Percentiles rank a stretch among this genome's conserved stretches.
phyloP scores from a whole-genome alignment of 495 filamentous ascomycete genomes.

The Neurospora pannonica region DNA sequence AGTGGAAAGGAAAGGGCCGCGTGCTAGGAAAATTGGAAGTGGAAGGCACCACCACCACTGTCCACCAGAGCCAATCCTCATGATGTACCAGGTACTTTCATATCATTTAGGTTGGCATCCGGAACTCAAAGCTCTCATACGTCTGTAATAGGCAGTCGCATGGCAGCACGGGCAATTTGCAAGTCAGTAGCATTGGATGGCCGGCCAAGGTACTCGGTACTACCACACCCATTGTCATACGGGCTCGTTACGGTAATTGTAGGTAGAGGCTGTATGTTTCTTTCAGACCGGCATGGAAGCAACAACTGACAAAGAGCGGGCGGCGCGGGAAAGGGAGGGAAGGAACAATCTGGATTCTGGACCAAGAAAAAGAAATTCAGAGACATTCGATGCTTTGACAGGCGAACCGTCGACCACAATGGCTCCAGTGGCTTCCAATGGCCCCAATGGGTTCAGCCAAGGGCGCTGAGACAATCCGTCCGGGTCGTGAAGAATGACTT shows the following conservation, averaged over 20 bases:
- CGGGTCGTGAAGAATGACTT: neutral
- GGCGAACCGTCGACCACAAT: neutral
- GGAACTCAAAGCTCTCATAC: neutral
- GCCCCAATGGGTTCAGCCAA: neutral
- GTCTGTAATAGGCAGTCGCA: neutral
- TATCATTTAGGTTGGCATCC: neutral
- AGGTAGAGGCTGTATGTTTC: neutral
- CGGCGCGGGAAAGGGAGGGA: neutral
- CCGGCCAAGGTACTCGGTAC: neutral
- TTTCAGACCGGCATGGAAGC: neutral
- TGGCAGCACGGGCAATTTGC: neutral
- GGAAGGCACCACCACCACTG: neutral
- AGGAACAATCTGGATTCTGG: neutral
- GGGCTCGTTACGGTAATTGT: neutral
- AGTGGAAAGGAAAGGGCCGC: neutral
- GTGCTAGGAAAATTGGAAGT: neutral
- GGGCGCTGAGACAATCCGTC: neutral
- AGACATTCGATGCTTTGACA: neutral
- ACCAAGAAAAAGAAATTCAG: neutral
- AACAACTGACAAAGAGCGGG: neutral
- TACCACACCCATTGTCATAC: neutral
- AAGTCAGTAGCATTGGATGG: neutral
- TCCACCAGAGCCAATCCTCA: neutral
- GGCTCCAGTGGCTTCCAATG: neutral
- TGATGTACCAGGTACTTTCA: neutral